These are phyloP conservation scores for Lactarius tabidus DNA, from an alignment of 768 basidiomycete species.

Conservation along the genomic window DNA sequence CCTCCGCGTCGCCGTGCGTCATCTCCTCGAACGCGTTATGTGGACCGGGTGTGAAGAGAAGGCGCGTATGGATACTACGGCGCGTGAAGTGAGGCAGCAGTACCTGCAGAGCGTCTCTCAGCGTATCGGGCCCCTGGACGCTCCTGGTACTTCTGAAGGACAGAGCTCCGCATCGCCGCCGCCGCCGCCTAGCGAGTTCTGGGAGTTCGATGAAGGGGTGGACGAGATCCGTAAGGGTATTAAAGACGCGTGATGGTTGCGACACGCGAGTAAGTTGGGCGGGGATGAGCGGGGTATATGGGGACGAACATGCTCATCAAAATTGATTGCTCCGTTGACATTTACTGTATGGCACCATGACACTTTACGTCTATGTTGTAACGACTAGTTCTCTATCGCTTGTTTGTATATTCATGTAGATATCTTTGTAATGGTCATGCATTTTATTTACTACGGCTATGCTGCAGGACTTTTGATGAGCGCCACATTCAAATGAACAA, in stretches of 20 bases:
- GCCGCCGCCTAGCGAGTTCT: constrained; percentile 41
- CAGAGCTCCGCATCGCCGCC: background rate
- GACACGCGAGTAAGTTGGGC: background rate
- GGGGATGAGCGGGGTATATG: background rate
- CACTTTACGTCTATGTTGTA: background rate
- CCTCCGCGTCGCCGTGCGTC: constrained; percentile 56
- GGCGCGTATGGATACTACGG: constrained; percentile 49
- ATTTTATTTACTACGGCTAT: too few species aligned
- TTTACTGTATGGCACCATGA: background rate
- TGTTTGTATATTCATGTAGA: background rate
- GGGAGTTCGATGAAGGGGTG: constrained; percentile 69
- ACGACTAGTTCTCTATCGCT: background rate
- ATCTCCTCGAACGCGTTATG: constrained; percentile 66
- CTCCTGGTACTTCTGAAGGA: background rate
- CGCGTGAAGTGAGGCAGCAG: constrained; percentile 49
- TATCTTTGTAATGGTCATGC: background rate
- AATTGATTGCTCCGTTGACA: background rate
- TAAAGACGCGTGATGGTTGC: constrained; percentile 42
- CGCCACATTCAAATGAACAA: background rate
- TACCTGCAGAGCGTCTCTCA: constrained; percentile 35
- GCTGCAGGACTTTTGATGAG: background rate
- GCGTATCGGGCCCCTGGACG: constrained; percentile 28
- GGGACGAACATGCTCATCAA: background rate
- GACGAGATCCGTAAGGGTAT: constrained; percentile 64
- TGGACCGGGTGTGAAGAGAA: constrained; percentile 76